Base-by-base conservation (phyloP, 225 moss, liverwort and hornwort genomes). In the Takakia lepidozioides region DNA sequence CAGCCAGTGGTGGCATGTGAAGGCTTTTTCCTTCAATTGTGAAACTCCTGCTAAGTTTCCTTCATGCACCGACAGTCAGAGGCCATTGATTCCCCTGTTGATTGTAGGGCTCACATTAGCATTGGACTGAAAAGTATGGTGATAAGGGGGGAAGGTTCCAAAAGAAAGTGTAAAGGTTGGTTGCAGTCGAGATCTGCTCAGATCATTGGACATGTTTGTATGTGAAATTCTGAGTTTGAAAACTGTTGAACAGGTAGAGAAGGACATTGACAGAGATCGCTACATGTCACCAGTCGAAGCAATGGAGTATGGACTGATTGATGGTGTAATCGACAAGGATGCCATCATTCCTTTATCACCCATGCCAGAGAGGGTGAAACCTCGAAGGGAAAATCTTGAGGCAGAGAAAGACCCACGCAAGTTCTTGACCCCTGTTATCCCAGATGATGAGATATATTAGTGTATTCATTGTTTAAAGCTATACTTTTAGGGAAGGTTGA, bases 221-320 rank as follows among this genome's bases (percentile, higher is more conserved):
- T n/a, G n/a, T n/a, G n/a, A n/a, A n/a, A n/a, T n/a, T n/a, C n/a
- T n/a, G n/a, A n/a, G n/a, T n/a, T n/a, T n/a, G n/a, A n/a, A n/a
- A n/a, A n/a, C n/a, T n/a, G n/a, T 44, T 70, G 10, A 58, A 15
- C 74, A 80, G 69, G 95, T 98, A 40, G 82, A 81, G 51, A 87
- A 91, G 61, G 95, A 98, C 46, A 87, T 98, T 50, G 90, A 98
- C 48, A 87, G 95, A 54, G 95, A 98, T 41, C 81, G 87, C 27
- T 98, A 98, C 44, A 98, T 98, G 95, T 98, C 90, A 35, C 95
- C 95, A 1, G 68, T 98, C 17, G 95, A 98, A 71, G 95, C 95
- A 14, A 98, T 98, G 82, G 95, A 98, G 40, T 98, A 98, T 48
- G 95, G 95, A 7, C 66, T 98, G 28, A 69, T 98, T 50, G 95